Conservation (phyloP, 139 green algal genomes). For the Bryopsis sp. region DNA sequence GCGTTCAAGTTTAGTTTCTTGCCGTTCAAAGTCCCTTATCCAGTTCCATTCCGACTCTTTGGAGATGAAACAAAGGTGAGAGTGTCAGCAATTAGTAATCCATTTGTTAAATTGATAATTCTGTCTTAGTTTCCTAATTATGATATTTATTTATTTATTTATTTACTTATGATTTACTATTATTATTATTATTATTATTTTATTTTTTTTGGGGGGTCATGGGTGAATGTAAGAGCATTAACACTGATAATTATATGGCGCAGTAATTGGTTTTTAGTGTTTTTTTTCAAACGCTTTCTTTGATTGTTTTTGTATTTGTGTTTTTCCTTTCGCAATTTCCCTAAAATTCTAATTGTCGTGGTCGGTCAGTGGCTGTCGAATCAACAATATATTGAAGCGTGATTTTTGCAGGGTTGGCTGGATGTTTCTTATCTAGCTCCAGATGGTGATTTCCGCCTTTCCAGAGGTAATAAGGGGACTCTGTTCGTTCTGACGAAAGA, state of each 20-base stretch:
- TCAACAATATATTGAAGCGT: not conserved
- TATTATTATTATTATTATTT: not conserved
- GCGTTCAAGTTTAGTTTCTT: conserved; percentile 79
- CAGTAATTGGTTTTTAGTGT: not conserved
- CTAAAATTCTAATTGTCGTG: not conserved
- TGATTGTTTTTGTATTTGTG: not conserved
- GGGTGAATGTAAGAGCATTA: not conserved
- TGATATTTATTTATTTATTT: not conserved
- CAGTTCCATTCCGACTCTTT: conserved; percentile 90
- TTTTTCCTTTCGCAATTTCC: too few relatives aligned
- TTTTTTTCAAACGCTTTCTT: not conserved
- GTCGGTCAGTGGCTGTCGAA: not conserved
- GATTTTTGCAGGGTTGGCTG: conserved; percentile 56
- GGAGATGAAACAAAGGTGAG: conserved; percentile 85
- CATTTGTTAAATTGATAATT: not conserved
- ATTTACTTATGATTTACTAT: not conserved
- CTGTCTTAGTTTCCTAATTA: not conserved
- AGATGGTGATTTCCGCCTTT: conserved; percentile 57
- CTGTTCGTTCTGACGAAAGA: conserved; percentile 26
- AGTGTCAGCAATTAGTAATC: too few relatives aligned
- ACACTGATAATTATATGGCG: not conserved
- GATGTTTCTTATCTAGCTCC: conserved; percentile 72
- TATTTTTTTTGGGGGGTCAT: not conserved
- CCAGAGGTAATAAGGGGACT: conserved; percentile 73
- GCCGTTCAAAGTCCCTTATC: conserved; percentile 87